These are phyloP conservation scores for Choiromyces venosus DNA, from an alignment of 495 filamentous ascomycete species.

Conservation along the genomic window DNA sequence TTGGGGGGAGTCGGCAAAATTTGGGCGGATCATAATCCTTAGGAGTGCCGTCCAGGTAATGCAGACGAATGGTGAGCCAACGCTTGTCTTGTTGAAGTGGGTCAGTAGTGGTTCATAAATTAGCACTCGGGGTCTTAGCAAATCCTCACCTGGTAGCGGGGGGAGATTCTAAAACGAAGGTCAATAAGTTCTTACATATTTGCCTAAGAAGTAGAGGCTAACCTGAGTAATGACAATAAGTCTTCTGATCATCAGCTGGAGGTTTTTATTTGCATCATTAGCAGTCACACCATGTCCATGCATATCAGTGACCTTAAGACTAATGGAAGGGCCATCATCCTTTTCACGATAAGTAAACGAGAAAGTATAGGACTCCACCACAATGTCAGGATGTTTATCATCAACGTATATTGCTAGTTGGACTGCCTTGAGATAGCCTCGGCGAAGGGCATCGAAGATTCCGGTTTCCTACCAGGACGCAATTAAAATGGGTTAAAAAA, in stretches of 20 bases:
- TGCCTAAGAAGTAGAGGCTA: background rate
- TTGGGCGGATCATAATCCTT: constrained; percentile 37
- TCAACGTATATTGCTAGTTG: constrained; percentile 39
- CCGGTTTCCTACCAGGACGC: constrained; percentile 27
- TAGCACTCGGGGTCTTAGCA: background rate
- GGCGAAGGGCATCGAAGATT: constrained; percentile 37
- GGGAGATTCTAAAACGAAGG: constrained; percentile 28
- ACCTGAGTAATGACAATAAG: constrained; percentile 39
- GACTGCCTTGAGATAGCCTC: constrained; percentile 41
- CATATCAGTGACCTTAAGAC: constrained; percentile 33
- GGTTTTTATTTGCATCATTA: constrained; percentile 35
- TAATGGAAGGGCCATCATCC: constrained; percentile 22
- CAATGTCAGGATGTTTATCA: constrained; percentile 35
- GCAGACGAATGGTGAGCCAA: constrained; percentile 39
- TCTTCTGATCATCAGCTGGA: constrained; percentile 39
- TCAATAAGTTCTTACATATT: constrained; percentile 5
- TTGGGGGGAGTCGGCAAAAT: constrained; percentile 34
- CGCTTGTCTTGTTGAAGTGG: constrained; percentile 23
- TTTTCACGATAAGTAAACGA: constrained; percentile 39
- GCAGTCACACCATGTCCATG: constrained; percentile 32
- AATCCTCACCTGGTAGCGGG: constrained; percentile 34
- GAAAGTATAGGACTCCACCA: constrained; percentile 41
- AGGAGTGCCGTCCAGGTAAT: constrained; percentile 38
- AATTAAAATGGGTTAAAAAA: background rate
- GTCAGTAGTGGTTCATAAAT: constrained; percentile 3